Base-by-base conservation (phyloP, 495 filamentous ascomycete species). In the Talaromyces liani region DNA sequence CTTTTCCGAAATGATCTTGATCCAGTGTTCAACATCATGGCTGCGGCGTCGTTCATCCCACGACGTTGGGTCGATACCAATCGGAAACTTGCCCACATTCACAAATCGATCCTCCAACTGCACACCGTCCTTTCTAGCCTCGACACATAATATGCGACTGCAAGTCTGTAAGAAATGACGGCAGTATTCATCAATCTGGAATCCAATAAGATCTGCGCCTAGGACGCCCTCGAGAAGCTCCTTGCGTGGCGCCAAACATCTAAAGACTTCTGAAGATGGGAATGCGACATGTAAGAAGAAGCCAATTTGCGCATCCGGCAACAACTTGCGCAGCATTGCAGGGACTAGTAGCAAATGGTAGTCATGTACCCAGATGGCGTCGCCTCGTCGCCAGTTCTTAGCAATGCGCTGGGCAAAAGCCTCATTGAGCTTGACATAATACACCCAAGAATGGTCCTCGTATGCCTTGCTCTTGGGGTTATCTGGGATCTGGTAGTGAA, bases 381-480 rank as follows among this genome's bases (percentile, higher is more conserved):
- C 92, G 36, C 90, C 91, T 8, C 87, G 84, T 71, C 90, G 91
- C 84, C 92, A 97, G 75, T 88, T 88, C 69, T 86, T 84, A 29
- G 91, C 80, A 61, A 95, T 91, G 70, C 84, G 87, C 69, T 94
- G 87, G 4, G 92, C 92, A 71, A 96, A 94, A 2, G 89, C 90
- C 69, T 91, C 85, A 73, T 96, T 96, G 67, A 96, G 80, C 45
- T 87, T 88, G 63, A 89, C 85, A 68, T 96, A 97, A 77, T 90
- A 93, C 65, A 88, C 84, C 91, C 91, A 97, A n/a, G 91, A 93
- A 70, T 96, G 92, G 68, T 95, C 91, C 69, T 91, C 86, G 68
- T 95, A 97, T 3, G 92, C 91, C 72, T 92, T 95, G 82, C 91
- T 95, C 77, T 94, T 94, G 20, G 92, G 92, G 68, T 90, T 91